A percentile compares a stretch with the other conserved stretches of the same genome.
phyloP scores from a whole-genome alignment of 2,329 filamentous ascomycete genomes.

The Daldinia sp. region DNA sequence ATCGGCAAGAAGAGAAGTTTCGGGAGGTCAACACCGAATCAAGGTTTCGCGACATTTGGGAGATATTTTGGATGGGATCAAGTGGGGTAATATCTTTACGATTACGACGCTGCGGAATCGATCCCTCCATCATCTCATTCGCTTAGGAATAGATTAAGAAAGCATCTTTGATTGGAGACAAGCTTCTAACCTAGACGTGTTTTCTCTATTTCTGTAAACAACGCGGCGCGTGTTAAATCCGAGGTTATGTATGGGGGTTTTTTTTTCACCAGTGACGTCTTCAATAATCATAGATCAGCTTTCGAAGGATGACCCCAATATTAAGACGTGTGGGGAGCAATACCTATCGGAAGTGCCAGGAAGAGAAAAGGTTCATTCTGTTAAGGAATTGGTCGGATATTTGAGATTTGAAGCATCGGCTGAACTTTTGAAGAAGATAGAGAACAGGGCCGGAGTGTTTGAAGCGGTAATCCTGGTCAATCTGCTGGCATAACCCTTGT shows the following conservation, averaged over 20 bases:
- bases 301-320: constrained; percentile 7
- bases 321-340: constrained; percentile 15
- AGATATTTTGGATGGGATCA: constrained; percentile 18
- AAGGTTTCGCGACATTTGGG: constrained; percentile 17
- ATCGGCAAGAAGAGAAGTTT: constrained; percentile 22
- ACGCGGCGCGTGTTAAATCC: constrained; percentile 14
- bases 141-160: constrained; percentile 3
- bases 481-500: constrained; percentile 24
- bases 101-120: constrained; percentile 29
- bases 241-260: background rate
- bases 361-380: constrained; percentile 25
- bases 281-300: constrained; percentile 11
- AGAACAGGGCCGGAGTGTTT: constrained; percentile 30
- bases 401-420: constrained; percentile 11
- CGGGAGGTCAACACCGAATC: constrained; percentile 25
- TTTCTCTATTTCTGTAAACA: constrained; percentile 3
- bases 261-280: constrained; percentile 13
- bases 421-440: constrained; percentile 5
- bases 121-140: constrained; percentile 19
- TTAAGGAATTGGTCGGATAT: constrained; percentile 16
- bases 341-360: constrained; percentile 23
- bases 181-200: too few species aligned
- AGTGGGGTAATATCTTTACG: constrained; percentile 21
- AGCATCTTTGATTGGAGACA: constrained; percentile 7
- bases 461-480: constrained; percentile 26